Conservation (phyloP, 2,329 filamentous ascomycete genomes). For the Paraphoma chrysanthemicola region DNA sequence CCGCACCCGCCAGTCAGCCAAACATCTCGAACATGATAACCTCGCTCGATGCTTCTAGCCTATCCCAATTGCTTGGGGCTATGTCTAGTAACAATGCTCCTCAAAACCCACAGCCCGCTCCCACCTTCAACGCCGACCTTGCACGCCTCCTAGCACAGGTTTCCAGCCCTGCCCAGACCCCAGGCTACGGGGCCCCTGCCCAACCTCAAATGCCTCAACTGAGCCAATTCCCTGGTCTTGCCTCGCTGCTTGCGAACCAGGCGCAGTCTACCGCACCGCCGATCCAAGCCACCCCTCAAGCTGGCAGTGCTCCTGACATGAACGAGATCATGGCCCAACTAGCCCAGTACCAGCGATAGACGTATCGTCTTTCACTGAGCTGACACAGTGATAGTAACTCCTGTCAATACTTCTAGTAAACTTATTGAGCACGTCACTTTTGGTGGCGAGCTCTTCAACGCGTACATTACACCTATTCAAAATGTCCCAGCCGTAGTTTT, state of each 20-base stretch:
- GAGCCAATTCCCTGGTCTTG: slow-evolving; percentile 39
- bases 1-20: slow-evolving; percentile 35
- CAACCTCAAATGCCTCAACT: slow-evolving; percentile 34
- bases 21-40: slow-evolving; percentile 72
- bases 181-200: slow-evolving; percentile 26
- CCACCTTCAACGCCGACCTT: slow-evolving; percentile 44
- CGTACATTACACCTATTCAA: background rate
- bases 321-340: slow-evolving; percentile 79
- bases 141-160: slow-evolving; percentile 48
- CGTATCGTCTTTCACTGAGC: background rate
- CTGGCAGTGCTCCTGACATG: slow-evolving; percentile 55
- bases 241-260: slow-evolving; percentile 36
- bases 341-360: slow-evolving; percentile 65
- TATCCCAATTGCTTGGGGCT: slow-evolving; percentile 74
- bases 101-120: slow-evolving; percentile 51
- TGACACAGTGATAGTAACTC: background rate
- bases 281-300: slow-evolving; percentile 35
- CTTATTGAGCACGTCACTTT: background rate
- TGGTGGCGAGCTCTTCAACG: background rate
- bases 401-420: background rate
- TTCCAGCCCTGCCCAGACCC: slow-evolving; percentile 32
- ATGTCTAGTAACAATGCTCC: slow-evolving; percentile 51
- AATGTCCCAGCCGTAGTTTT: background rate
- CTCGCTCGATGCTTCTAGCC: slow-evolving; percentile 70
- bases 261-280: slow-evolving; percentile 33